These are phyloP conservation scores for Fraxinus floribunda DNA, from an alignment of 305 asterid species.

Conservation along the genomic window DNA sequence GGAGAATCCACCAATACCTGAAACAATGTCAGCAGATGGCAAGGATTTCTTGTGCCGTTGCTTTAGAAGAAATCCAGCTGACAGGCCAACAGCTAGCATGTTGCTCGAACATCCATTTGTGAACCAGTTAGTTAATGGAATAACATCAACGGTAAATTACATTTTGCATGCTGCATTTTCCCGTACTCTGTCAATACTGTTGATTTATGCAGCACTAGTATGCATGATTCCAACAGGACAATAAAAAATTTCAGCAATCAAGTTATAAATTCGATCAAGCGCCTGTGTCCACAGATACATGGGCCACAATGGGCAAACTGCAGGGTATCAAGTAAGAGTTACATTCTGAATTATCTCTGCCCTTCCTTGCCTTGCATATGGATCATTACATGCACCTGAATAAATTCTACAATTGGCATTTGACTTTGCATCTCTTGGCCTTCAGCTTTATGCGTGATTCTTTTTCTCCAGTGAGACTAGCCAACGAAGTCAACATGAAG, in stretches of 20 bases:
- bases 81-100: slow-evolving; percentile 66
- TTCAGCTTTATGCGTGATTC: slow-evolving; percentile 33
- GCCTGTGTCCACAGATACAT: slow-evolving; percentile 28
- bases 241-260: slow-evolving; percentile 17
- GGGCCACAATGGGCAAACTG: slow-evolving; percentile 24
- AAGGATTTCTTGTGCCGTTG: slow-evolving; percentile 74
- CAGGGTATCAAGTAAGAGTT: slow-evolving; percentile 30
- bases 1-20: slow-evolving; percentile 83
- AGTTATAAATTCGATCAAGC: slow-evolving; percentile 24
- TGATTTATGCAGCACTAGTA: slow-evolving; percentile 4
- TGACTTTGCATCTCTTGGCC: slow-evolving; percentile 15
- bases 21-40: slow-evolving; percentile 78
- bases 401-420: slow-evolving; percentile 3
- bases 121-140: slow-evolving; percentile 31
- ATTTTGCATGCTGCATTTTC: background rate
- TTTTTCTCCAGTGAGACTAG: slow-evolving; percentile 35
- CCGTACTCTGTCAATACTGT: background rate
- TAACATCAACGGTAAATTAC: slow-evolving; percentile 39
- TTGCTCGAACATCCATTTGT: slow-evolving; percentile 77
- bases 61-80: slow-evolving; percentile 77
- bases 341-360: background rate
- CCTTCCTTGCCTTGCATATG: background rate
- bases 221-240: slow-evolving; percentile 36
- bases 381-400: background rate
- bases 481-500: slow-evolving; percentile 27